These are phyloP conservation scores for Leishmania major DNA, from an alignment of 208 protist genomes.

Conservation along the genomic window DNA sequence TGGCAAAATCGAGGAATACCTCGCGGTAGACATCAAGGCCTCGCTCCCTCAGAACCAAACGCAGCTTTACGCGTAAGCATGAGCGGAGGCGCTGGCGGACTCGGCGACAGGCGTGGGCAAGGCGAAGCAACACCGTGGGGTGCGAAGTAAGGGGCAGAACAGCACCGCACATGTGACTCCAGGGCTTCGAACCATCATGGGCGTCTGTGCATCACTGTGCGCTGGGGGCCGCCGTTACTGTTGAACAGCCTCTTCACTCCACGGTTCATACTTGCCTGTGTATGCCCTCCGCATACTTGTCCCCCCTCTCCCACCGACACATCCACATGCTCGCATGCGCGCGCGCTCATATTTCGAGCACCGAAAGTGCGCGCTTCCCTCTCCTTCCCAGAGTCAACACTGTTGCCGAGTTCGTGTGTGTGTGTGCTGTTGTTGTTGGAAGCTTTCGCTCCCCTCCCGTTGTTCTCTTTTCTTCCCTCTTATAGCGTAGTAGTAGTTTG, in stretches of 20 bases:
- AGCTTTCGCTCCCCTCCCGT: neutral
- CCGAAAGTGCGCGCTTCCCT: neutral
- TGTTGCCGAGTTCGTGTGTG: neutral
- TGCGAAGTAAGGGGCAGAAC: neutral
- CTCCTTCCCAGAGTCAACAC: too few relatives aligned
- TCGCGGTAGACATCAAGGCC: slow-evolving; percentile 82
- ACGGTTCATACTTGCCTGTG: neutral
- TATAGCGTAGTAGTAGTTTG: slow-evolving; percentile 37
- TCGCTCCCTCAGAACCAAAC: slow-evolving; percentile 61
- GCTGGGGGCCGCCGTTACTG: neutral
- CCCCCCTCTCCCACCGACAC: neutral
- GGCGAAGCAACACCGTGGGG: neutral
- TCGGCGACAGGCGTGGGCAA: neutral
- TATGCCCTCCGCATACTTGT: neutral
- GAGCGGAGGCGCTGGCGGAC: neutral
- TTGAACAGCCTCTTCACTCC: neutral
- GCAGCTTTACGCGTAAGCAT: slow-evolving; percentile 61
- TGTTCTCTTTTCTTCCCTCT: slow-evolving; percentile 14
- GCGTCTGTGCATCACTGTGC: neutral
- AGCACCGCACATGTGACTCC: neutral
- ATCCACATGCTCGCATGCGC: neutral
- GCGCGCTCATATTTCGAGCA: neutral
- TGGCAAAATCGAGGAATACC: slow-evolving; percentile 88
- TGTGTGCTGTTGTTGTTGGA: neutral
- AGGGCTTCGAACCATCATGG: neutral